phyloP scores from a whole-genome alignment of 495 filamentous ascomycete genomes.

The Daldinia concentrica region DNA sequence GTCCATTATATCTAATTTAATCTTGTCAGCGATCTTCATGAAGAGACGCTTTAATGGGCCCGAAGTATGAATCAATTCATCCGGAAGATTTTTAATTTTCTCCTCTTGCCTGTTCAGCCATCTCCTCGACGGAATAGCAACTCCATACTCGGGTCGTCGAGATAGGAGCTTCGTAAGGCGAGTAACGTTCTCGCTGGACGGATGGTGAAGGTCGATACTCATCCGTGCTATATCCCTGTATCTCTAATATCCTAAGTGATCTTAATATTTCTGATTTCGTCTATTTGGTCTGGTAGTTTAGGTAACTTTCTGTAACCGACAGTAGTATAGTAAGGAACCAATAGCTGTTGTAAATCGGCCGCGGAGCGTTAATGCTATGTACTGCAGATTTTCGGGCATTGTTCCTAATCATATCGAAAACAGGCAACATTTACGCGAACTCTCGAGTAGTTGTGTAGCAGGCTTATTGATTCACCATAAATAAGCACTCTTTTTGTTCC shows the following conservation, averaged over 20 bases:
- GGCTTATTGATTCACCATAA: background rate
- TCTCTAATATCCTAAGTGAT: constrained; percentile 1
- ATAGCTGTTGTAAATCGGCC: background rate
- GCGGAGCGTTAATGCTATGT: constrained; percentile 17
- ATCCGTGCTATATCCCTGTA: constrained; percentile 15
- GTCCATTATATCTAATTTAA: constrained; percentile 34
- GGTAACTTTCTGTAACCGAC: background rate
- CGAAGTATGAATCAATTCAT: constrained; percentile 30
- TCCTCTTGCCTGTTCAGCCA: constrained; percentile 43
- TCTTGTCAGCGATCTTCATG: constrained; percentile 35
- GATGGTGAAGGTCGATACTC: constrained; percentile 36
- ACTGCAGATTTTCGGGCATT: constrained; percentile 15
- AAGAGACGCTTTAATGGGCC: constrained; percentile 40
- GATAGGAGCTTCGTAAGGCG: constrained; percentile 41
- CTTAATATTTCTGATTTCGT: constrained; percentile 5
- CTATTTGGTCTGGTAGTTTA: background rate
- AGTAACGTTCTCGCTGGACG: constrained; percentile 28
- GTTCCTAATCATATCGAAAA: constrained; percentile 18
- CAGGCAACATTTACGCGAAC: constrained; percentile 8
- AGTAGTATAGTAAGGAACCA: background rate
- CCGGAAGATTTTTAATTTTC: constrained; percentile 37
- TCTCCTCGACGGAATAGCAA: constrained; percentile 42
- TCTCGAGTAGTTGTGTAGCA: background rate
- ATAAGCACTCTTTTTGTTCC: constrained; percentile 23
- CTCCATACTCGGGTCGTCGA: constrained; percentile 44